Evolutionary conservation across 495 filamentous ascomycete species (phyloP).

Genomic region (Aspergillus egyptiacus): DNA sequence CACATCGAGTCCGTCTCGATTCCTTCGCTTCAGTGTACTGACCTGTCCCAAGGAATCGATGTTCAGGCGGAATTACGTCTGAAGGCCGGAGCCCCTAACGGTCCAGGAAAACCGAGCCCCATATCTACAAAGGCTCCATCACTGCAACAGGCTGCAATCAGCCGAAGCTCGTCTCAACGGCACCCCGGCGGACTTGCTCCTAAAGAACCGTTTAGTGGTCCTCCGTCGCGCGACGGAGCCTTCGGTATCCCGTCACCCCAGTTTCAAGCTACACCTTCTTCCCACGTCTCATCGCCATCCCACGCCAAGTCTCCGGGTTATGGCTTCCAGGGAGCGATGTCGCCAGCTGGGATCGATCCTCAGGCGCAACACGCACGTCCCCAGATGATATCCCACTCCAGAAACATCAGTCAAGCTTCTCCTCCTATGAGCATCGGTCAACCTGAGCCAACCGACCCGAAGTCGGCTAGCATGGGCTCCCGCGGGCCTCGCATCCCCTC

Average conservation of each 20-base stretch:
- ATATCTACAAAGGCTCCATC: slow-evolving; percentile 49
- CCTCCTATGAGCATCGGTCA: slow-evolving; percentile 41
- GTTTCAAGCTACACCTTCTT: slow-evolving; percentile 74
- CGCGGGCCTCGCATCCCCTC: slow-evolving; percentile 36
- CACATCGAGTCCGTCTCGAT: not conserved
- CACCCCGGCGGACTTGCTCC: slow-evolving; percentile 65
- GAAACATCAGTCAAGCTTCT: slow-evolving; percentile 35
- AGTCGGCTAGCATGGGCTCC: slow-evolving; percentile 25
- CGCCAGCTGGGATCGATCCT: slow-evolving; percentile 61
- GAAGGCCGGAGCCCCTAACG: slow-evolving; percentile 67
- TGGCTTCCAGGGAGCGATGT: slow-evolving; percentile 60
- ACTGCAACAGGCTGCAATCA: slow-evolving; percentile 65
- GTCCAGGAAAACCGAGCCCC: slow-evolving; percentile 54
- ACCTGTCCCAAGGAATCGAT: slow-evolving; percentile 70
- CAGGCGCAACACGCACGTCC: slow-evolving; percentile 46
- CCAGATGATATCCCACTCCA: slow-evolving; percentile 41
- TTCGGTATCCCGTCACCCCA: slow-evolving; percentile 51
- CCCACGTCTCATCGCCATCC: slow-evolving; percentile 70
- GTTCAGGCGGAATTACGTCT: slow-evolving; percentile 90
- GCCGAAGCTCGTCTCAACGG: slow-evolving; percentile 62
- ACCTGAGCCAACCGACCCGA: slow-evolving; percentile 33
- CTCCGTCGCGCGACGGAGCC: slow-evolving; percentile 46
- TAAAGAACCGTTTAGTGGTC: slow-evolving; percentile 58
- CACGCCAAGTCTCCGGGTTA: slow-evolving; percentile 66
- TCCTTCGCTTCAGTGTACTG: not conserved